phyloP scores from a whole-genome alignment of 495 filamentous ascomycete species.

The Cudoniella acicularis region DNA sequence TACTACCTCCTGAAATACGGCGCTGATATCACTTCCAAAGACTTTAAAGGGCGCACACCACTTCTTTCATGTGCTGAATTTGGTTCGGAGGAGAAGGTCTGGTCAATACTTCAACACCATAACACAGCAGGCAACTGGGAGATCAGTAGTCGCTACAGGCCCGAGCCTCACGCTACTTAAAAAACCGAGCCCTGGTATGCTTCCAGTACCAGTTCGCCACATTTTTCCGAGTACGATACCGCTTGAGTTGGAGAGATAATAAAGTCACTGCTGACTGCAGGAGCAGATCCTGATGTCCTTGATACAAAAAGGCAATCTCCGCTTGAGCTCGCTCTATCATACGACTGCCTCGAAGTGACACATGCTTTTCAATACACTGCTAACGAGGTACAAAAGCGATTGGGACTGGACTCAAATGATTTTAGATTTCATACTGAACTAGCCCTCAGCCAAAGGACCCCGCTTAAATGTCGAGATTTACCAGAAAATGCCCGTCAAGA shows the following conservation, averaged over 20 bases:
- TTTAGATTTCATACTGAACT: not conserved
- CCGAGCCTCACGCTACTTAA: too few species aligned
- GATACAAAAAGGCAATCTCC: constrained; percentile 12
- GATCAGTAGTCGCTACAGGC: constrained; percentile 10
- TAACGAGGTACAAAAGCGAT: not conserved
- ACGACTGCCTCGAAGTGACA: constrained; percentile 11
- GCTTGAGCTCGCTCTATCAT: constrained; percentile 5
- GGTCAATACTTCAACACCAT: not conserved
- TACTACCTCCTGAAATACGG: constrained; percentile 31
- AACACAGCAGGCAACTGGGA: not conserved
- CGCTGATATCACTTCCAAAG: constrained; percentile 23
- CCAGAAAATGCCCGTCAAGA: not conserved
- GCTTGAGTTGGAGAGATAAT: not conserved
- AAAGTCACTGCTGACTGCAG: constrained; percentile 19
- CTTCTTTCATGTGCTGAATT: constrained; percentile 24
- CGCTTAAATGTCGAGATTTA: not conserved
- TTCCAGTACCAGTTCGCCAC: not conserved
- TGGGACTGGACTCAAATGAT: not conserved
- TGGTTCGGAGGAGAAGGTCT: constrained; percentile 4
- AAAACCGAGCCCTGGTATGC: too few species aligned
- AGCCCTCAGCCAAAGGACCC: not conserved
- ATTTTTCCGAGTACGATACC: not conserved
- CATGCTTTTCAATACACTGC: constrained; percentile 2
- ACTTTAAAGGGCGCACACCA: constrained; percentile 13
- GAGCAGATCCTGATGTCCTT: constrained; percentile 19